Evolutionary conservation across 2,329 filamentous ascomycete species (phyloP), one percentile per base, ranked within the genome.

Genomic region (Emergomyces orientalis): DNA sequence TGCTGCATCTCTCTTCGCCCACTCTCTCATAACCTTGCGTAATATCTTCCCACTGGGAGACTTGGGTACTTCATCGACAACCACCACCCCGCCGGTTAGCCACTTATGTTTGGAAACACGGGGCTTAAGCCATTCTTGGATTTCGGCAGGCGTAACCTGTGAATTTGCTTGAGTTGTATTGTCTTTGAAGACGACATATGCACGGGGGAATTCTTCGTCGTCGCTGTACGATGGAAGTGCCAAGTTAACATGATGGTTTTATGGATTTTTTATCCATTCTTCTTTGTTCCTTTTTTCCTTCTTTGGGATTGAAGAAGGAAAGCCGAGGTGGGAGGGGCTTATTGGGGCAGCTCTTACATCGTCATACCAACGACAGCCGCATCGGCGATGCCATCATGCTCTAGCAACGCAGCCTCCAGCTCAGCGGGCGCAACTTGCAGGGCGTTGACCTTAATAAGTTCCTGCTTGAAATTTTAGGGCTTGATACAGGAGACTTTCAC

Each of bases 391-490:
- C 78, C 76, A 11, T 76, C 74, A 63, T 82, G 79, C 8, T 77
- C 75, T 2, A 80, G 71, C 27, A 84, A 71, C 30, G 82, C 69
- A 4, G 81, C 82, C 65, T 84, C 86, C 6, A 89, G 78, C 72
- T 89, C 86, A 2, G 86, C 86, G 0, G 86, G 86, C 0, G 86
- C 79, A 1, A 89, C 86, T 71, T 88, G 86, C 75, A 88, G 88
- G 1, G 86, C 86, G 74, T 89, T 88, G 72, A 83, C 87, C 74
- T 88, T 85, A 71, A 80, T 81, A 41, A 78, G 73, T 65, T 77
- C 80, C 79, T 90, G 90, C 43, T 90, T 80, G 8, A 27, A 3
- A 39, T 62, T 52, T 19, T 55, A 39, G 13, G 27, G 27, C 63
- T 49, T 64, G 32, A 27, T 74, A 70, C 47, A 43, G 39, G 47